Evolutionary conservation across 2,329 filamentous ascomycete genomes (phyloP), one percentile per base, ranked within the genome.

Genomic region (Claviceps paspali): DNA sequence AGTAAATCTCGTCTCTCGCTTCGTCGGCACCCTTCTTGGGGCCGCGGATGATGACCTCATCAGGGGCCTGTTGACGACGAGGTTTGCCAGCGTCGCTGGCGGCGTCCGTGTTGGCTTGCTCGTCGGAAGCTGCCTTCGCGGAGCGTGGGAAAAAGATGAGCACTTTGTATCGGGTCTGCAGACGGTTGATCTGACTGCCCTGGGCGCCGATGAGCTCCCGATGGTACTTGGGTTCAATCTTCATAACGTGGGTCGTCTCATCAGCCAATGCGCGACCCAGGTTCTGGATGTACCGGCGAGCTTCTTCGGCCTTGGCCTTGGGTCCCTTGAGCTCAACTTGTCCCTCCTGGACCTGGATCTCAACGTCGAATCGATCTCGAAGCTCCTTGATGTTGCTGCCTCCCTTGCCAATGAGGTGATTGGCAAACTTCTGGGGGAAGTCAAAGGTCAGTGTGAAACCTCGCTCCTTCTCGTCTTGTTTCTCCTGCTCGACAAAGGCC

Each of bases 241-340:
- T 93, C 38, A 98, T 68, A 10, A 76, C 66, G 56, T 93, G 79
- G 1, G 80, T 93, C 5, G 82, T 77, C 64, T 98, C 91, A 50
- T 98, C 91, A 37, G 92, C 86, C 50, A 93, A 73, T 54, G 82
- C 82, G 56, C 82, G 85, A 29, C 74, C 79, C 46, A 95, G 65
- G 28, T 76, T 71, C 44, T 78, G 66, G 47, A 98, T 95, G 52
- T 94, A 78, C 28, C 77, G 65, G 58, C 82, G 91, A 45, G 84
- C 85, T 35, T 77, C 76, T 56, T 94, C 86, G 1, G 87, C 85
- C 68, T 96, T 96, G 35, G 85, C 84, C 63, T 92, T 84, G 35
- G 91, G 88, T 19, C 92, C 91, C 67, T 92, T 95, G 49, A 98
- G 76, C 59, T 94, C 85, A 35, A 96, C 85, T 61, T 87, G 87